Conservation (phyloP, 306 rosid species). For the Prunus mume region DNA sequence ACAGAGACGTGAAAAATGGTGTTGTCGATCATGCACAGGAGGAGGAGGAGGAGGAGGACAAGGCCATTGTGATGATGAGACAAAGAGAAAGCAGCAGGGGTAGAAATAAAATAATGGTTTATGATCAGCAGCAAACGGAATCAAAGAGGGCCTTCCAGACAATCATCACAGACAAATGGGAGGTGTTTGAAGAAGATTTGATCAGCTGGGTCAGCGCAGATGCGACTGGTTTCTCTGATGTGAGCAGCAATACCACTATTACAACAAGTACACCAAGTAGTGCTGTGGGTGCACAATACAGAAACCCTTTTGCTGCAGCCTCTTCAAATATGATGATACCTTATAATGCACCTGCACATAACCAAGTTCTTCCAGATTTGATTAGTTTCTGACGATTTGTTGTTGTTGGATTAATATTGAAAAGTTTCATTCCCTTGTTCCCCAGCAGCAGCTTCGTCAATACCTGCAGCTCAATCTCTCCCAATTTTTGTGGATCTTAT, state of each 20-base stretch:
- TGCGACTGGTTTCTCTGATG: neutral
- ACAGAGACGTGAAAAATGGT: neutral
- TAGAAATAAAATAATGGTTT: no score
- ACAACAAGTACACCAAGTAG: neutral
- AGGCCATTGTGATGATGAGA: constrained; percentile 21
- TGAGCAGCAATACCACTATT: neutral
- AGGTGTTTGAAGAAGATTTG: constrained; percentile 57
- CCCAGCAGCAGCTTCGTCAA: neutral
- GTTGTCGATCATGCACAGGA: neutral
- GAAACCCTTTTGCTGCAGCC: constrained; percentile 39
- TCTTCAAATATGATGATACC: constrained; percentile 29
- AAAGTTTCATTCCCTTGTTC: neutral
- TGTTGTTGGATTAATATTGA: neutral
- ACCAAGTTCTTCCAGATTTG: constrained; percentile 62
- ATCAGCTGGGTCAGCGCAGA: constrained; percentile 8
- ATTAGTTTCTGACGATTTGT: constrained; percentile 53
- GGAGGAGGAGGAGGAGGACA: constrained; percentile 6
- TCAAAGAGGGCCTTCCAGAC: constrained; percentile 42
- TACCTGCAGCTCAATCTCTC: neutral
- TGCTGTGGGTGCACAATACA: neutral
- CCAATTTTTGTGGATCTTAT: constrained; percentile 16
- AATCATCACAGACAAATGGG: constrained; percentile 79
- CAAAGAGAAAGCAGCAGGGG: neutral
- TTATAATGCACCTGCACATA: constrained; percentile 8
- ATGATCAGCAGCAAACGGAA: neutral